Conservation (phyloP, 2,329 filamentous ascomycete species). For the Exophiala lecanii-corni region DNA sequence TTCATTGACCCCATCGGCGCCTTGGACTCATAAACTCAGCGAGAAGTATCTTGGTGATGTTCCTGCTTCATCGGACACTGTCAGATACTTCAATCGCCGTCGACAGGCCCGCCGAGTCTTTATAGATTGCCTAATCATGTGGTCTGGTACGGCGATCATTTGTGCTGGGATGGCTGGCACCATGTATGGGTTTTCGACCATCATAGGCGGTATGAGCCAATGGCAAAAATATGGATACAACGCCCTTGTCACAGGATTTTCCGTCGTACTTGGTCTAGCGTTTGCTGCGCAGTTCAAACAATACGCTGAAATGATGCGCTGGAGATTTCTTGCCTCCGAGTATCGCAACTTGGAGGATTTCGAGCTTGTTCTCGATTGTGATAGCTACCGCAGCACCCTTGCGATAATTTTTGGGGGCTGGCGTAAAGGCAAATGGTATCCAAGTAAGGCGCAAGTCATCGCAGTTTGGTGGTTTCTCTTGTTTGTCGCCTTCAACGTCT, state of each 20-base stretch:
- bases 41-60: conserved; percentile 12
- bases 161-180: conserved; percentile 14
- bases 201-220: conserved; percentile 2
- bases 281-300: conserved; percentile 19
- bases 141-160: conserved; percentile 14
- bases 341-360: conserved; percentile 17
- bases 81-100: conserved; percentile 15
- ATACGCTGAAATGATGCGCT: conserved; percentile 20
- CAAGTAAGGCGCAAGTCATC: conserved; percentile 13
- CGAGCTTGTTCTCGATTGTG: conserved; percentile 16
- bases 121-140: conserved; percentile 16
- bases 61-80: conserved; percentile 6
- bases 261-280: conserved; percentile 16
- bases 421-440: conserved; percentile 6
- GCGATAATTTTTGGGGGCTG: conserved; percentile 11
- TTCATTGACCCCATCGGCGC: conserved; percentile 3
- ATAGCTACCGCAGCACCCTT: conserved; percentile 12
- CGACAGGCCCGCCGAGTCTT: conserved; percentile 16
- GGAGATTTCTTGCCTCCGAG: conserved; percentile 18
- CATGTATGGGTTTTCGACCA: conserved; percentile 14
- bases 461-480: conserved; percentile 15
- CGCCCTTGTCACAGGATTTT: conserved; percentile 15
- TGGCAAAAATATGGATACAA: conserved; percentile 19
- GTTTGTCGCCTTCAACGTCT: conserved; percentile 16
- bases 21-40: conserved; percentile 15